Evolutionary conservation across 2,329 filamentous ascomycete species (phyloP).

Genomic region (Diaporthe humulicola): DNA sequence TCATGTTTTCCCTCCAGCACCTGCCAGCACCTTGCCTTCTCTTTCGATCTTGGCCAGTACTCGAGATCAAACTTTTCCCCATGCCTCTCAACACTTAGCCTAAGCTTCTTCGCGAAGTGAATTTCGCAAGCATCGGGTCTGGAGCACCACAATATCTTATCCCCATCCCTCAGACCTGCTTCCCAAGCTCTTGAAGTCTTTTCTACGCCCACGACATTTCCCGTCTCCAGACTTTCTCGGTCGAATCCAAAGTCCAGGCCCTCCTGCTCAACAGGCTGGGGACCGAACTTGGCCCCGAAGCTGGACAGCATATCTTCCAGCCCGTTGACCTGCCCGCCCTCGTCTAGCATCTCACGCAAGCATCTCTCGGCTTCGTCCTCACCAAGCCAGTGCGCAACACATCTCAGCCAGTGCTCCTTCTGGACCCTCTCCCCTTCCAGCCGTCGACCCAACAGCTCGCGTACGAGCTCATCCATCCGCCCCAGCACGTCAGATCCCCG

Average conservation of each 20-base stretch:
- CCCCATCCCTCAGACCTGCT: conserved; percentile 43
- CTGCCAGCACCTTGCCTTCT: conserved; percentile 43
- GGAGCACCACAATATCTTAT: conserved; percentile 41
- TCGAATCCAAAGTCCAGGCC: conserved; percentile 45
- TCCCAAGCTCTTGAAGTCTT: conserved; percentile 42
- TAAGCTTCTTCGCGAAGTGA: conserved; percentile 40
- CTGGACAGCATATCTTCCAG: conserved; percentile 37
- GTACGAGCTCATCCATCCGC: conserved; percentile 33
- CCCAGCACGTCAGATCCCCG: conserved; percentile 21
- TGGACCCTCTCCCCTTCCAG: conserved; percentile 6
- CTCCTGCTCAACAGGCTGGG: conserved; percentile 41
- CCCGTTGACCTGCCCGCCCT: conserved; percentile 30
- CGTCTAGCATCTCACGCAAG: conserved; percentile 21
- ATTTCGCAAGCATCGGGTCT: conserved; percentile 43
- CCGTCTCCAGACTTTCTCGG: conserved; percentile 40
- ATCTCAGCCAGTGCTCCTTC: conserved; percentile 28
- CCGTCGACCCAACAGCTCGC: conserved; percentile 23
- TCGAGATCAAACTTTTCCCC: conserved; percentile 34
- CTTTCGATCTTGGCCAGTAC: conserved; percentile 43
- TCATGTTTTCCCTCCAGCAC: conserved; percentile 5
- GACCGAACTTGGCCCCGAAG: conserved; percentile 39
- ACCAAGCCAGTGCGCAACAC: conserved; percentile 30
- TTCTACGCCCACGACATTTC: conserved; percentile 41
- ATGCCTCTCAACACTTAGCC: conserved; percentile 40
- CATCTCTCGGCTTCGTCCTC: conserved; percentile 30